A percentile compares a stretch with the other conserved stretches of the same genome.
These are phyloP conservation scores for Oxyria digyna DNA, from an alignment of 148 eudicot genomes.

Conservation along the genomic window DNA sequence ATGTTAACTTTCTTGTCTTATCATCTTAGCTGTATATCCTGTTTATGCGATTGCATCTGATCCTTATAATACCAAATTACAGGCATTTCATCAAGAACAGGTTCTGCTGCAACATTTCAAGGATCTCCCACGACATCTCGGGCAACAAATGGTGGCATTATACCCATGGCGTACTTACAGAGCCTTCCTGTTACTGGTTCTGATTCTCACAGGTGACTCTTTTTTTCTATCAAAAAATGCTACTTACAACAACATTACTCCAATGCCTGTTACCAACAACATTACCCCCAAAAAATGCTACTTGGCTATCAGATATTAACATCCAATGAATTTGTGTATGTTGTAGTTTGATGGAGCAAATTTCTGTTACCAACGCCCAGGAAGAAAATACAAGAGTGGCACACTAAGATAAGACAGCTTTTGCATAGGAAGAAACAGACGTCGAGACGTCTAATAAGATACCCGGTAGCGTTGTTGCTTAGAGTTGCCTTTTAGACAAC, in stretches of 20 bases:
- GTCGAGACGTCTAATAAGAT: neutral
- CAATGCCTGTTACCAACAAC: no score
- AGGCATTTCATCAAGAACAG: conserved; percentile 2
- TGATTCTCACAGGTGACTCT: neutral
- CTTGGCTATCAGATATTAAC: neutral
- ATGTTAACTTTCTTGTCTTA: neutral
- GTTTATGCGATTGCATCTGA: neutral
- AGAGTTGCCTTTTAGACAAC: neutral
- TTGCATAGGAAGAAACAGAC: neutral
- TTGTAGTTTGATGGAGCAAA: neutral
- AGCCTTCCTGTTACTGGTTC: conserved; percentile 15
- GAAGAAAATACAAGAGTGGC: neutral
- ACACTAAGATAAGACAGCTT: neutral
- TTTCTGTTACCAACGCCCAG: neutral
- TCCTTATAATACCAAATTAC: neutral
- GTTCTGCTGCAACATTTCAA: neutral
- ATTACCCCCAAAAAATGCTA: neutral
- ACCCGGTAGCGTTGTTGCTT: neutral
- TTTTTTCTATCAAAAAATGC: neutral
- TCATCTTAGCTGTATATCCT: neutral
- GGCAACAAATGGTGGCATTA: conserved; percentile 10
- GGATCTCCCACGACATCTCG: conserved; percentile 1
- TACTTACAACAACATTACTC: no score
- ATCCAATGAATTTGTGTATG: neutral
- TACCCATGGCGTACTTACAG: conserved; percentile 19